These are phyloP conservation scores for Manihot esculenta DNA, from an alignment of 441 rosid species.

Conservation along the genomic window DNA sequence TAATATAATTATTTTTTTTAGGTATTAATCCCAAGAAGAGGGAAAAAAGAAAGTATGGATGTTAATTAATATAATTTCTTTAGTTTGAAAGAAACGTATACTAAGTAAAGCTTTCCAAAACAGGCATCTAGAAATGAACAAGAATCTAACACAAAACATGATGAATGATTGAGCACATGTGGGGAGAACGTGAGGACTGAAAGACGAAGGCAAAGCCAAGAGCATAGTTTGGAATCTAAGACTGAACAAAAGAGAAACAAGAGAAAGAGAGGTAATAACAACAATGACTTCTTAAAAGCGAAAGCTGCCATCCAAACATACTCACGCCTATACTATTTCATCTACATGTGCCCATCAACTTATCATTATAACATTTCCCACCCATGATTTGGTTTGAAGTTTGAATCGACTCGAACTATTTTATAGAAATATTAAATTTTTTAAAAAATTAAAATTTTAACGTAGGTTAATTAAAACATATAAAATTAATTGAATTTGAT, in stretches of 20 bases:
- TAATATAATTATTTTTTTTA: too few species aligned
- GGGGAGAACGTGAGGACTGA: slow-evolving; percentile 43
- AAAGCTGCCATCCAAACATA: slow-evolving; percentile 49
- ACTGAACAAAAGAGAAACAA: background rate
- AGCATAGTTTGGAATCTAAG: slow-evolving; percentile 39
- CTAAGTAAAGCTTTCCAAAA: background rate
- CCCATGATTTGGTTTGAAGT: too few species aligned
- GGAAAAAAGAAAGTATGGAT: too few species aligned
- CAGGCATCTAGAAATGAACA: slow-evolving; percentile 22
- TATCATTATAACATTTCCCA: background rate
- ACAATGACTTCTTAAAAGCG: slow-evolving; percentile 43
- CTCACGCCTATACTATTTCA: slow-evolving; percentile 34
- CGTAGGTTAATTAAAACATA: too few species aligned
- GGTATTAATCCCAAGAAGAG: background rate
- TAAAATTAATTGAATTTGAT: too few species aligned
- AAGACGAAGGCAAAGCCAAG: slow-evolving; percentile 6
- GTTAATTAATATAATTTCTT: too few species aligned
- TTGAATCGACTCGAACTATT: too few species aligned
- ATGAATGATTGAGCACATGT: slow-evolving; percentile 43
- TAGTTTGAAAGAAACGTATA: too few species aligned
- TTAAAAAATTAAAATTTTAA: too few species aligned
- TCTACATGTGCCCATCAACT: slow-evolving; percentile 32
- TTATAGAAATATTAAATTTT: too few species aligned
- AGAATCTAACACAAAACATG: slow-evolving; percentile 26
- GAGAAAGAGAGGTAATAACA: slow-evolving; percentile 2